Percentiles rank a stretch among this genome's conserved stretches.
Evolutionary conservation across 1,284 basidiomycete species (phyloP).

Genomic region (Fomitopsis palustris): DNA sequence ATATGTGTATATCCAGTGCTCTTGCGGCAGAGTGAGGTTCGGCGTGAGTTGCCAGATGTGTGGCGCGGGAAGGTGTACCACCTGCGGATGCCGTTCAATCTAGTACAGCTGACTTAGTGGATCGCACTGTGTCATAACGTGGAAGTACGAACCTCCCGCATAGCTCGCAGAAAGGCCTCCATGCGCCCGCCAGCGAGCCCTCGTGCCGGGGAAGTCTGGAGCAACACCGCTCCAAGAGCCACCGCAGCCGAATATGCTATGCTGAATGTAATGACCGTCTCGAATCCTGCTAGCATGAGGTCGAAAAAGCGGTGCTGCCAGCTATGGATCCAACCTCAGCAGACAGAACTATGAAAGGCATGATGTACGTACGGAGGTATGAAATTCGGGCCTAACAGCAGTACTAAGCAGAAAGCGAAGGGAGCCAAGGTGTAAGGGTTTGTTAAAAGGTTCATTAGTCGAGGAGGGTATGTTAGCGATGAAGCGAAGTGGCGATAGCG

Average conservation of each 20-base stretch:
- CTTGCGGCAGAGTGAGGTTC: slow-evolving; percentile 24
- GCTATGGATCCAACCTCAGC: too few species aligned
- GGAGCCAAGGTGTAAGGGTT: slow-evolving; percentile 48
- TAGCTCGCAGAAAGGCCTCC: slow-evolving; percentile 72
- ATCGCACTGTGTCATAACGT: slow-evolving; percentile 5
- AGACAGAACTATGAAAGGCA: too few species aligned
- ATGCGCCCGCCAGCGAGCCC: slow-evolving; percentile 61
- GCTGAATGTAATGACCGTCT: slow-evolving; percentile 74
- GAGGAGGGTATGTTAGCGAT: slow-evolving; percentile 32
- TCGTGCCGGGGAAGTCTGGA: slow-evolving; percentile 81
- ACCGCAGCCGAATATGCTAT: slow-evolving; percentile 80
- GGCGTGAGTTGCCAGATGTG: slow-evolving; percentile 86
- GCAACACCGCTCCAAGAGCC: slow-evolving; percentile 75
- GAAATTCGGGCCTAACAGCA: slow-evolving; percentile 42
- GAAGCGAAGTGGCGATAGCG: slow-evolving; percentile 32
- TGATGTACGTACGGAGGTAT: slow-evolving; percentile 47
- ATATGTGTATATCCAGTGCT: slow-evolving; percentile 14
- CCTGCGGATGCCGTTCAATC: slow-evolving; percentile 77
- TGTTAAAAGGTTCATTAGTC: slow-evolving; percentile 39
- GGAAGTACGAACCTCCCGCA: slow-evolving; percentile 64
- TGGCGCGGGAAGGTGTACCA: slow-evolving; percentile 74
- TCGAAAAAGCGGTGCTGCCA: slow-evolving; percentile 66
- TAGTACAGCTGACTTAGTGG: slow-evolving; percentile 23
- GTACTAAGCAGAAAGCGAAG: slow-evolving; percentile 39
- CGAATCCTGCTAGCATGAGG: slow-evolving; percentile 68